Base-by-base conservation (phyloP, 2,329 filamentous ascomycete species). In the Aureobasidium lini region DNA sequence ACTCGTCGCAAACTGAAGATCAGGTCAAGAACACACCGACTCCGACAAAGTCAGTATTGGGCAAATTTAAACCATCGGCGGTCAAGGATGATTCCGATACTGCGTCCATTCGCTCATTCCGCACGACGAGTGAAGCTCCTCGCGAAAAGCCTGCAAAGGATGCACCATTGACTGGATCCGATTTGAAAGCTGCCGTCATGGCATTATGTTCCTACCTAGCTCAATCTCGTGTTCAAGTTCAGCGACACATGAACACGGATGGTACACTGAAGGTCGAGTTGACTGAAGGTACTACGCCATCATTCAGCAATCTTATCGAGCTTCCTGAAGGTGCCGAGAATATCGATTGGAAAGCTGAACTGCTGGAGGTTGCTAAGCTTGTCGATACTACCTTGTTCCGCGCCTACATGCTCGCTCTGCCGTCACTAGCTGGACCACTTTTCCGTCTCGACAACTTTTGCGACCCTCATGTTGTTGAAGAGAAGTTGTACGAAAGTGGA, bases 391-490 rank as follows among this genome's bases (percentile, higher is more conserved):
- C 92, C 0, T 81, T 99, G 0, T 97, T 99, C 77, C 85, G 93
- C 15, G 88, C 90, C 0, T 95, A 96, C 72, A 97, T 99, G 92
- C 90, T 93, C 68, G 90, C 88, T 4, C 86, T 86, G 7, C 93
- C 94, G 4, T 85, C 87, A 6, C 79, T 99, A 10, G 91, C 91
- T 3, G 89, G 89, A 1, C 90, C 92, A 0, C 81, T 99, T 0
- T 97, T 99, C 76, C 90, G 94, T 28, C 90, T 97, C 54, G 87
- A 92, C 69, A 99, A 99, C 71, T 97, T 96, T 70, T 97, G 94
- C 72, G 93, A 99, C 67, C 93, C 94, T 0, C 87, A 90, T 32
- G 94, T 97, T 2, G 93, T 99, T 23, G 94, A 96, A 70, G 89
- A 96, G 72, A 91, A 91, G 67, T 78, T 99, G 4, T 85, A 96